Conservation (phyloP, 1,139 yeast species). For the Maudiozyma humilis region DNA sequence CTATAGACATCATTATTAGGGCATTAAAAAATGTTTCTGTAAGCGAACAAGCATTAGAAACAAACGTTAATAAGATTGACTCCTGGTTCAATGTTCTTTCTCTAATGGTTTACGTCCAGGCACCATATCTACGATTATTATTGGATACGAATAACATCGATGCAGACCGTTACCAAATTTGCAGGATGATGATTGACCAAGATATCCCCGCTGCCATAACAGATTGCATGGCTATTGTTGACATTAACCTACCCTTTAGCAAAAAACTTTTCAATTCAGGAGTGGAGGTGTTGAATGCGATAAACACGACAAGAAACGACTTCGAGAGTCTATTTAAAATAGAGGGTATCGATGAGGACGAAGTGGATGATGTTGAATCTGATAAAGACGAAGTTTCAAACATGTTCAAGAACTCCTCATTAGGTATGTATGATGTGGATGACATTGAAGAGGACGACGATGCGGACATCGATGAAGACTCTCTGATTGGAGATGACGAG, state of each 20-base stretch:
- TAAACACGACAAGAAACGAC: conserved; percentile 56
- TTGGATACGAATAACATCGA: conserved; percentile 46
- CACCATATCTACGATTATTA: conserved; percentile 52
- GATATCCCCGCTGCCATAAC: conserved; percentile 54
- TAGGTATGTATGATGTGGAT: conserved; percentile 87
- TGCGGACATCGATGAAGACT: conserved; percentile 36
- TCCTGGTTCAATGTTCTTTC: conserved; percentile 29
- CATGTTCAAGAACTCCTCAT: conserved; percentile 74
- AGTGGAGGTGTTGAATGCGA: conserved; percentile 50
- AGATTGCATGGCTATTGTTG: conserved; percentile 51
- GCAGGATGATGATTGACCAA: conserved; percentile 58
- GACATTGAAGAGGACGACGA: conserved; percentile 63
- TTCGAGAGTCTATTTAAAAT: conserved; percentile 51
- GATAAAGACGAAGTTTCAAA: conserved; percentile 75
- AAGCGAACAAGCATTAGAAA: conserved; percentile 22
- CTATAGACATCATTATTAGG: conserved; percentile 62
- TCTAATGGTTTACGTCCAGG: conserved; percentile 38
- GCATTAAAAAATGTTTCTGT: conserved; percentile 29
- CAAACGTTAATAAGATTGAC: conserved; percentile 25
- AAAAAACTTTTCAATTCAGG: conserved; percentile 50
- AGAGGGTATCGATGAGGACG: conserved; percentile 53
- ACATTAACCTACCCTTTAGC: conserved; percentile 62
- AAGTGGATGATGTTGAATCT: conserved; percentile 53
- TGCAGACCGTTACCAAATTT: conserved; percentile 52
- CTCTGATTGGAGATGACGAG: conserved; percentile 33